A percentile compares a stretch with the other conserved stretches of the same genome.
Conservation (phyloP, 1,284 basidiomycete genomes). For the Hemileccinum hortonii region DNA sequence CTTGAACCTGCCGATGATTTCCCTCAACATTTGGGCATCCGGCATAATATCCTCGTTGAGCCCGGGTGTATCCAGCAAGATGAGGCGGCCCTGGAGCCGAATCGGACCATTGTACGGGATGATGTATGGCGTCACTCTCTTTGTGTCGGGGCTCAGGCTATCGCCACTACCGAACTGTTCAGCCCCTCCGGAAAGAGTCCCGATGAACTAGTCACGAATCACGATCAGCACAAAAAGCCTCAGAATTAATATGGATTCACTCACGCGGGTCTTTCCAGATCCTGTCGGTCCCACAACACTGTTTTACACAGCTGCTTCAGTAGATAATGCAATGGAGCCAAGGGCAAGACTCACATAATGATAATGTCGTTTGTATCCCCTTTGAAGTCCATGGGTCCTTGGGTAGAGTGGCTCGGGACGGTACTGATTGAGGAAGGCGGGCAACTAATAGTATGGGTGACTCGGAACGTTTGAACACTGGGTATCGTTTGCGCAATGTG, state of each 20-base stretch:
- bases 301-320: not conserved
- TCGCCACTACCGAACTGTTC: not conserved
- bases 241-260: not conserved
- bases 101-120: not conserved
- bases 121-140: conserved; percentile 7
- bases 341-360: not conserved
- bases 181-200: not conserved
- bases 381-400: not conserved
- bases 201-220: conserved; percentile 14
- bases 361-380: not conserved
- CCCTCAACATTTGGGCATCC: conserved; percentile 23
- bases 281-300: conserved; percentile 10
- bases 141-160: conserved; percentile 13
- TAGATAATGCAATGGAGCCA: not conserved
- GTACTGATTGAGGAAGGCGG: not conserved
- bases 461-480: too few relatives aligned
- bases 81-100: not conserved
- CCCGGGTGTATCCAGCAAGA: conserved; percentile 29
- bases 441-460: not conserved
- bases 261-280: conserved; percentile 13
- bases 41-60: conserved; percentile 23
- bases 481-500: too few relatives aligned
- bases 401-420: not conserved
- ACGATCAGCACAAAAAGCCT: not conserved
- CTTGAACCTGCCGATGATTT: conserved; percentile 21